phyloP scores from a whole-genome alignment of 169 alveolate genomes.

The Theileria annulata region DNA sequence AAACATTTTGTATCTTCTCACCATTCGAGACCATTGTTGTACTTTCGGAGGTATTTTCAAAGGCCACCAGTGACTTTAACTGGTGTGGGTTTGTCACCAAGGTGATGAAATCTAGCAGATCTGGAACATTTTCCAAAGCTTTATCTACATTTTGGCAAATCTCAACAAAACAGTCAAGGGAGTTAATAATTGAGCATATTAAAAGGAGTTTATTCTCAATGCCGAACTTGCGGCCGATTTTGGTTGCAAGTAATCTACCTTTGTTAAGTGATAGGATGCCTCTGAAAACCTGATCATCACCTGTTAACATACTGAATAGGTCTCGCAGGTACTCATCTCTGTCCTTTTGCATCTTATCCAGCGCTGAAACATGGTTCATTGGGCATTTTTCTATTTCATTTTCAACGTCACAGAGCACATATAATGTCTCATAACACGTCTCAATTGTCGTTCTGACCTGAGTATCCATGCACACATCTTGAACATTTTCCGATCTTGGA shows the following conservation, averaged over 20 bases:
- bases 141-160: slow-evolving; percentile 41
- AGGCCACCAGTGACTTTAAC: slow-evolving; percentile 57
- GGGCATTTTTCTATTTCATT: slow-evolving; percentile 67
- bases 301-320: slow-evolving; percentile 39
- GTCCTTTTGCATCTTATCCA: slow-evolving; percentile 67
- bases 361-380: slow-evolving; percentile 69
- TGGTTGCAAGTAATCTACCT: slow-evolving; percentile 48
- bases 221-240: slow-evolving; percentile 61
- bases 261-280: slow-evolving; percentile 51
- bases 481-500: slow-evolving; percentile 15
- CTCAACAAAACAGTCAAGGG: slow-evolving; percentile 11
- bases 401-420: slow-evolving; percentile 58
- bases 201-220: slow-evolving; percentile 58
- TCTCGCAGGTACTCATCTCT: slow-evolving; percentile 53
- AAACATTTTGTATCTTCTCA: slow-evolving; percentile 16
- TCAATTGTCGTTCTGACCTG: slow-evolving; percentile 50
- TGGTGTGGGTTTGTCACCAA: slow-evolving; percentile 23
- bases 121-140: slow-evolving; percentile 18
- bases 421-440: slow-evolving; percentile 57
- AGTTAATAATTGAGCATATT: slow-evolving; percentile 33
- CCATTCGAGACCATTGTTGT: slow-evolving; percentile 13
- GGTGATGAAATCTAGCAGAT: slow-evolving; percentile 14
- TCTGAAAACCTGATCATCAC: slow-evolving; percentile 23
- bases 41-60: slow-evolving; percentile 25
- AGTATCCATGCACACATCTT: slow-evolving; percentile 17